Conservation (phyloP, 163 green algal species). For the Scenedesmus sp. region DNA sequence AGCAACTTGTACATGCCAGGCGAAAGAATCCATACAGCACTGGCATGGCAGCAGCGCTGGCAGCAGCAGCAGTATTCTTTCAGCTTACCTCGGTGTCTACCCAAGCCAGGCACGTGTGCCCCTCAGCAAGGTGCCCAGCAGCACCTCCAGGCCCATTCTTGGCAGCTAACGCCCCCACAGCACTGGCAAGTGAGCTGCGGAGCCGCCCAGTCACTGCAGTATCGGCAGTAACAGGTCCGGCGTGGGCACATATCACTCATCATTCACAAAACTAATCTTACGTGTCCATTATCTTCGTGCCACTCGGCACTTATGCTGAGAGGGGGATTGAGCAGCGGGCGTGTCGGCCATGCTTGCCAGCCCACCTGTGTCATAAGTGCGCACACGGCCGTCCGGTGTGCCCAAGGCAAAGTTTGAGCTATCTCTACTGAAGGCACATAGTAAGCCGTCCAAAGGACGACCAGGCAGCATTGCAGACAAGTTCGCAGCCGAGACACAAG, state of each 20-base stretch:
- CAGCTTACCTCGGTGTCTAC: conserved; percentile 32
- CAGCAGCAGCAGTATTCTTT: background rate
- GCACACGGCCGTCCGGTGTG: conserved; percentile 52
- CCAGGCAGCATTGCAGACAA: conserved; percentile 8
- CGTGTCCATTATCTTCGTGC: background rate
- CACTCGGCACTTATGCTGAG: background rate
- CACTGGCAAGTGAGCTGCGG: conserved; percentile 30
- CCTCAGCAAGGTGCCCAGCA: conserved; percentile 41
- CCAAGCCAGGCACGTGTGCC: conserved; percentile 44
- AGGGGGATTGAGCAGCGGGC: background rate
- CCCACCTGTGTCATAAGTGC: conserved; percentile 59
- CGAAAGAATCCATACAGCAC: no score
- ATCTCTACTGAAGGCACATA: conserved; percentile 10
- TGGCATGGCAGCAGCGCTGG: background rate
- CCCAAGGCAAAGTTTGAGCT: conserved; percentile 31
- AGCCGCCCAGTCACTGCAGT: conserved; percentile 45
- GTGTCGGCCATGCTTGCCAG: conserved; percentile 34
- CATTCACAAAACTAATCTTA: background rate
- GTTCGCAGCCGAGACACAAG: background rate
- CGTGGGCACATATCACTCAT: background rate
- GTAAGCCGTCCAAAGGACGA: conserved; percentile 27
- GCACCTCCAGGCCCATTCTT: background rate
- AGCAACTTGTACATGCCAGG: no score
- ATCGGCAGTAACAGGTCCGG: background rate
- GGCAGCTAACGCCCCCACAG: background rate